Percentiles rank a stretch among this genome's conserved stretches.
Conservation (phyloP, 163 green algal species). For the Trebouxia gelatinosa region DNA sequence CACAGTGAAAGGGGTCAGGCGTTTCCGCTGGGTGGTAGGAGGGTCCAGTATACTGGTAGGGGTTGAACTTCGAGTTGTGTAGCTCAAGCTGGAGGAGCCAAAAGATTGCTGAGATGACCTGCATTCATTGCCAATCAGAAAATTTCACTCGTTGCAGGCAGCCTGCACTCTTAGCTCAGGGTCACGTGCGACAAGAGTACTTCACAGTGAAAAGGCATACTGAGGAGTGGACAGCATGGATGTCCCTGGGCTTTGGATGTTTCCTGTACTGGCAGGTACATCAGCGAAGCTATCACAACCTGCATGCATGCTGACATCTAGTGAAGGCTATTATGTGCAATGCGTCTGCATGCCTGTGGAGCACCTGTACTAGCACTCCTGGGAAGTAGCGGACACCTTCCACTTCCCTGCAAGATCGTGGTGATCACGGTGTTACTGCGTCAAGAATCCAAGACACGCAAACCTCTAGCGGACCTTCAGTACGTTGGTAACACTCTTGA, state of each 20-base stretch:
- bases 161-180: neutral
- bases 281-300: too few species aligned
- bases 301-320: too few species aligned
- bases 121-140: neutral
- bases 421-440: too few species aligned
- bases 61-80: slow-evolving; percentile 17
- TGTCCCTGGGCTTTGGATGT: neutral
- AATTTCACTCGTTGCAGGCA: neutral
- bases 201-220: slow-evolving; percentile 2
- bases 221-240: slow-evolving; percentile 7
- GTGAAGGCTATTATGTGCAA: too few species aligned
- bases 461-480: too few species aligned
- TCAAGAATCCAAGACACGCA: too few species aligned
- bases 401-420: too few species aligned
- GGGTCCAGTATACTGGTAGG: slow-evolving; percentile 13
- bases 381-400: too few species aligned
- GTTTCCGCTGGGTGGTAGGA: neutral
- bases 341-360: too few species aligned
- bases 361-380: too few species aligned
- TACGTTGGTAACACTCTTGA: too few species aligned
- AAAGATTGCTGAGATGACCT: neutral
- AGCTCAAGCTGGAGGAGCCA: slow-evolving; percentile 9
- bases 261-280: too few species aligned
- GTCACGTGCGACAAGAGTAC: neutral
- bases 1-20: neutral